A percentile compares a stretch with the other conserved stretches of the same genome.
Conservation (phyloP, 805 yeast genomes). For the Yarrowia sp. region DNA sequence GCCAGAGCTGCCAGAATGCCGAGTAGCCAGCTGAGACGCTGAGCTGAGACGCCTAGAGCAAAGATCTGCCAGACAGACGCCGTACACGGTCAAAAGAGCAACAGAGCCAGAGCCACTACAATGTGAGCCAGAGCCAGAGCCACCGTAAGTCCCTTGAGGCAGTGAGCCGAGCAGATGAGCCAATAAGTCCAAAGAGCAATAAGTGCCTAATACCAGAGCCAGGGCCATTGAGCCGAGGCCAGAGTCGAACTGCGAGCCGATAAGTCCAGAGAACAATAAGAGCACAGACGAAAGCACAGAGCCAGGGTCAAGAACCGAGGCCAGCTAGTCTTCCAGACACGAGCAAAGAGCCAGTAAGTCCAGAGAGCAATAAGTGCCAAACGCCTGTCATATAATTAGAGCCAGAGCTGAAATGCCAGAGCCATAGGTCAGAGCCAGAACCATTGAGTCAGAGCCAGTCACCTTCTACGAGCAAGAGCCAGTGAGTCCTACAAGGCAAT, state of each 20-base stretch:
- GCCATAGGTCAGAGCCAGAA: slow-evolving; percentile 2
- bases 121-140: slow-evolving; percentile 2
- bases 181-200: slow-evolving; percentile 1
- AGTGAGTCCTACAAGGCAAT: slow-evolving; percentile 16
- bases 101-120: not conserved
- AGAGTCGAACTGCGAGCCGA: not conserved
- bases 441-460: slow-evolving; percentile 9
- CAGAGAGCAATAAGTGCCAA: slow-evolving; percentile 13
- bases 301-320: not conserved
- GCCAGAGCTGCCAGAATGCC: slow-evolving; percentile 22
- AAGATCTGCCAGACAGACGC: slow-evolving; percentile 19
- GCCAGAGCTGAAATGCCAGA: slow-evolving; percentile 4
- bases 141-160: slow-evolving; percentile 2
- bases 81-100: slow-evolving; percentile 12
- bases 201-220: not conserved
- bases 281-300: not conserved
- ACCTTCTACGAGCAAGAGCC: slow-evolving; percentile 11
- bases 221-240: not conserved
- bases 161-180: not conserved
- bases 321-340: not conserved
- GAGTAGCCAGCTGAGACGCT: slow-evolving; percentile 10
- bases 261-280: not conserved
- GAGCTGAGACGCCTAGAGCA: slow-evolving; percentile 20
- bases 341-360: slow-evolving; percentile 21
- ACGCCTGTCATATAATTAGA: not conserved